Base-by-base conservation (phyloP, 805 yeast genomes). In the Starmerella geochares region DNA sequence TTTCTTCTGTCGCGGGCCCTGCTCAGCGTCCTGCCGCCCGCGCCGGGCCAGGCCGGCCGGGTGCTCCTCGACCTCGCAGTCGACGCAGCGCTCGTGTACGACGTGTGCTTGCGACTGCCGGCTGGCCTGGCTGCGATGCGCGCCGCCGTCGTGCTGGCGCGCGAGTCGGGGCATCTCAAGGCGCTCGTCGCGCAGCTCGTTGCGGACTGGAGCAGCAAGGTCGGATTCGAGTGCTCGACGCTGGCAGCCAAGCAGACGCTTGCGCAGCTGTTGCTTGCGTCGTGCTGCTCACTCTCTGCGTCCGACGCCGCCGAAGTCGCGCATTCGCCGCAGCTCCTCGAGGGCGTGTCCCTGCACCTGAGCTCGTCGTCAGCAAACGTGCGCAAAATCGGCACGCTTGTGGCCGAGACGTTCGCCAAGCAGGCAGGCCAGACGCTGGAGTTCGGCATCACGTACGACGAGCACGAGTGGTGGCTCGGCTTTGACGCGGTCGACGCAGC, bases 271-370 rank as follows among this genome's bases (percentile, higher is more conserved):
- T 59, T 81, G 1, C 58, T 78, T 6, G 52, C 4, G 54, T 74
- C 33, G 39, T 74, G 37, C 24, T 70, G 16, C 0, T 58, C 54
- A 38, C 45, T 63, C 21, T 39, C 52, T 19, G 49, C 54, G 5
- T 57, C 53, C 0, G 55, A 62, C 19, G 53, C 71, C 0, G 40
- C 48, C 9, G 56, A 51, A 1, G 20, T 79, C 1, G 61, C 77
- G 3, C 61, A 58, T 11, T 65, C 71, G 8, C 48, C 65, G 2
- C 47, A 47, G 0, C 80, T 81, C 56, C 61, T 81, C 14, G 60
- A 67, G 21, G 71, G 77, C 0, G 69, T 83, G n/a, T 73, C 83
- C 0, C 65, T 70, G 46, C 67, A 81, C 32, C 67, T 83, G n/a
- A 71, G 70, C 23, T 74, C 82, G 0, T 69, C 70, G 40, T 70